phyloP scores from a whole-genome alignment of 768 basidiomycete species.

The Boletus subparvulus region DNA sequence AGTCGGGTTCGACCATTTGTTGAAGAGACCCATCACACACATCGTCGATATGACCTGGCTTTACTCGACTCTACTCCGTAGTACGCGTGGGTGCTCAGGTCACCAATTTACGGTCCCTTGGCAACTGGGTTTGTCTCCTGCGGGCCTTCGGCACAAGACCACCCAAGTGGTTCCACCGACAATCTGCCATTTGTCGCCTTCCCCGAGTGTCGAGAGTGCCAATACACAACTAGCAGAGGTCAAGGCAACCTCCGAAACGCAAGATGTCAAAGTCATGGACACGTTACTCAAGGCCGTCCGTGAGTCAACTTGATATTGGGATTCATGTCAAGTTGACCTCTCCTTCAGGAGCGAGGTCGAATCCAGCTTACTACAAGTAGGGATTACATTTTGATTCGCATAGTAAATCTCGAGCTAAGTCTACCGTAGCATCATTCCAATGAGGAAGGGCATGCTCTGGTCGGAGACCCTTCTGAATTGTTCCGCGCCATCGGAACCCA shows the following conservation, averaged over 20 bases:
- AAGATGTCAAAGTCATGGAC: constrained; percentile 61
- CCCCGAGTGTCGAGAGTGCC: neutral
- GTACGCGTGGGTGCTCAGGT: neutral
- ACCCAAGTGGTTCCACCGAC: neutral
- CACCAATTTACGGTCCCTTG: neutral
- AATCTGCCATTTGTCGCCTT: constrained; percentile 1
- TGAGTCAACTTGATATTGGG: constrained; percentile 36
- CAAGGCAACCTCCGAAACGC: constrained; percentile 46
- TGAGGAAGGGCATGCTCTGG: constrained; percentile 55
- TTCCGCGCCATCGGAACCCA: constrained; percentile 24
- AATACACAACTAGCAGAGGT: constrained; percentile 9
- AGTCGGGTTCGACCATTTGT: too few relatives aligned
- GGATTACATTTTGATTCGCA: constrained; percentile 3
- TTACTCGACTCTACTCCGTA: constrained; percentile 31
- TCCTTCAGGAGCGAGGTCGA: constrained; percentile 45
- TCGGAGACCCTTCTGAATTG: constrained; percentile 52
- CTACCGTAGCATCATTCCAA: constrained; percentile 49
- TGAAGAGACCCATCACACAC: too few relatives aligned
- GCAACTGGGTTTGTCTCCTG: neutral
- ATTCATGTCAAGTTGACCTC: neutral
- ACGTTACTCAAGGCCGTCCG: constrained; percentile 53
- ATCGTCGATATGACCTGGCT: neutral
- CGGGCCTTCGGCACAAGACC: neutral
- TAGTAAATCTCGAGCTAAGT: constrained; percentile 5
- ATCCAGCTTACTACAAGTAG: constrained; percentile 55